A percentile compares a stretch with the other conserved stretches of the same genome.
Evolutionary conservation across 306 rosid genomes (phyloP).

Genomic region (Gynostemma pentaphyllum): DNA sequence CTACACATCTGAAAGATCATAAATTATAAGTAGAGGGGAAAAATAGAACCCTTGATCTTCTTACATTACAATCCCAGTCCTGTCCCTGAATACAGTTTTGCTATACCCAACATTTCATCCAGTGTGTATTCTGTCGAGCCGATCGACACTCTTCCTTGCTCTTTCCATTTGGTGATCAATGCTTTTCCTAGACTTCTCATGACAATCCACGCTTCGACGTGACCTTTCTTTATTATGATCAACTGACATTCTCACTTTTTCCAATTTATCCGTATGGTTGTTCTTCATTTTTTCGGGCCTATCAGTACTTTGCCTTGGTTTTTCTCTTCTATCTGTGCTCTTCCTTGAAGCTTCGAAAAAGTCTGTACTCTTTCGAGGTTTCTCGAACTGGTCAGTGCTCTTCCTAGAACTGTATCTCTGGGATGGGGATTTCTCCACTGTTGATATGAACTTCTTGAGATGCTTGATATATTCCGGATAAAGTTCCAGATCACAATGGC

Average conservation of each 20-base stretch:
- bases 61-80: conserved; percentile 39
- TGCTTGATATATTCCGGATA: conserved; percentile 80
- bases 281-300: conserved; percentile 61
- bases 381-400: conserved; percentile 74
- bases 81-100: conserved; percentile 25
- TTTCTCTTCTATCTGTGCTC: conserved; percentile 84
- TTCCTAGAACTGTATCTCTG: conserved; percentile 61
- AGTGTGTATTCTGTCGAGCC: conserved; percentile 67
- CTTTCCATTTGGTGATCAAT: conserved; percentile 69
- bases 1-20: not conserved
- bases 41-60: conserved; percentile 6
- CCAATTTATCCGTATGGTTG: conserved; percentile 51
- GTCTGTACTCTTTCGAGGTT: conserved; percentile 80
- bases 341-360: conserved; percentile 60
- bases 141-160: conserved; percentile 76
- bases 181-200: conserved; percentile 80
- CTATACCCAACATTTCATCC: conserved; percentile 38
- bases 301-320: conserved; percentile 79
- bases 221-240: conserved; percentile 80
- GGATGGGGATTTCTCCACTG: conserved; percentile 72
- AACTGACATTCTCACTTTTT: conserved; percentile 51
- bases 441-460: conserved; percentile 71
- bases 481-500: conserved; percentile 81
- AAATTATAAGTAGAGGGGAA: not conserved
- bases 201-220: conserved; percentile 77